Evolutionary conservation across 2,329 filamentous ascomycete species (phyloP).

Genomic region (Penicillium sumatraense): DNA sequence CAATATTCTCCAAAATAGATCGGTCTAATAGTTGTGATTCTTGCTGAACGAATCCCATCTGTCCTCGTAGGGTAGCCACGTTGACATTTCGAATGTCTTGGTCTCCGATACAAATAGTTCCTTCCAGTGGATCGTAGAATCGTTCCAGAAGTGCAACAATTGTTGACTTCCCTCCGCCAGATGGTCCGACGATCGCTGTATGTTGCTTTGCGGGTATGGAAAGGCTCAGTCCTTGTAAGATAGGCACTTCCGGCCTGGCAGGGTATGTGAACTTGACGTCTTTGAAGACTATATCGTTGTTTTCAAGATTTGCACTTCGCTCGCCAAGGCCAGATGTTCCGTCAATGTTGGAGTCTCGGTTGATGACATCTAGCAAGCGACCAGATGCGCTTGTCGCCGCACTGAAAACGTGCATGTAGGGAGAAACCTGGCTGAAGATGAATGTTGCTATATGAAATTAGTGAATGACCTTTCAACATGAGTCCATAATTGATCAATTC

Average conservation of each 20-base stretch:
- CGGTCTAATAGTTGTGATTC: slow-evolving; percentile 28
- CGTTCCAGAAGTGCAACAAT: slow-evolving; percentile 62
- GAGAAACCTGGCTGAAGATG: slow-evolving; percentile 44
- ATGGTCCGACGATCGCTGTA: slow-evolving; percentile 59
- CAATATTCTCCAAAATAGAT: slow-evolving; percentile 34
- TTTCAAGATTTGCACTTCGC: slow-evolving; percentile 28
- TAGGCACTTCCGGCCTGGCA: slow-evolving; percentile 34
- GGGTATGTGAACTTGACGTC: slow-evolving; percentile 41
- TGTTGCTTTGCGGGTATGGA: slow-evolving; percentile 51
- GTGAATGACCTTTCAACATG: background rate
- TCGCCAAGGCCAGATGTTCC: slow-evolving; percentile 28
- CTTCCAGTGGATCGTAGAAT: slow-evolving; percentile 70
- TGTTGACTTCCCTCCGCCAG: slow-evolving; percentile 65
- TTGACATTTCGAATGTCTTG: slow-evolving; percentile 62
- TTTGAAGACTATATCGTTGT: slow-evolving; percentile 36
- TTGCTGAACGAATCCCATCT: slow-evolving; percentile 28
- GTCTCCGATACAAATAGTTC: slow-evolving; percentile 67
- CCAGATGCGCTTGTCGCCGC: slow-evolving; percentile 58
- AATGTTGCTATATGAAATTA: slow-evolving; percentile 36
- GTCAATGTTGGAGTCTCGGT: slow-evolving; percentile 55
- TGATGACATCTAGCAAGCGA: slow-evolving; percentile 63
- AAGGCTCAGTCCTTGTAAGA: slow-evolving; percentile 32
- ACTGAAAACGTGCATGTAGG: slow-evolving; percentile 53
- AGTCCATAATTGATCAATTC: background rate
- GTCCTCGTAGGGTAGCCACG: slow-evolving; percentile 40